These are phyloP conservation scores for Ligustrum vulgare DNA, from an alignment of 257 asterid species.

Conservation along the genomic window DNA sequence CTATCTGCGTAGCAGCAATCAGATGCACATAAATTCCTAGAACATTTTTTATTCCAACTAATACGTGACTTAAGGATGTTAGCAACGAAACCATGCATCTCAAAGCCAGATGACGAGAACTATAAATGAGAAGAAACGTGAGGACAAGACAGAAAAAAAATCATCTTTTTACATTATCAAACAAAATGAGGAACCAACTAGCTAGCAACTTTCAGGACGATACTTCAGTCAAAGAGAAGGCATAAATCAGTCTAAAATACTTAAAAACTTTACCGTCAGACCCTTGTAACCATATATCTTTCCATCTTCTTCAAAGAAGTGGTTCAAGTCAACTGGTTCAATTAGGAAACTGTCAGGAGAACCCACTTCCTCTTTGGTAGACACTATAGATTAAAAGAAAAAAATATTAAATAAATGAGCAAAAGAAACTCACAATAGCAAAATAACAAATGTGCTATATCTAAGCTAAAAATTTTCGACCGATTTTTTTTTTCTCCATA, in stretches of 20 bases:
- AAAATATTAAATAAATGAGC: background rate
- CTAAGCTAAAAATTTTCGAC: background rate
- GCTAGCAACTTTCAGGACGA: background rate
- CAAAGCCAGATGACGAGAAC: background rate
- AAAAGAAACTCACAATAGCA: conserved; percentile 9
- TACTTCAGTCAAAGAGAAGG: background rate
- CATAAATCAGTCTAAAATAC: background rate
- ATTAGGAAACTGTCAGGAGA: conserved; percentile 56
- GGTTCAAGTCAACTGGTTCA: conserved; percentile 73
- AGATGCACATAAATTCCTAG: background rate
- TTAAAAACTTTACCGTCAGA: conserved; percentile 55
- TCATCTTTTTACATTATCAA: background rate
- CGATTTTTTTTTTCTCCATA: background rate
- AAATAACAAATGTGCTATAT: conserved; percentile 4
- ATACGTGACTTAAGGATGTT: background rate
- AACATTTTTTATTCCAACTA: background rate
- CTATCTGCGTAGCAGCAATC: too few relatives aligned
- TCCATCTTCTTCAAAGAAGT: conserved; percentile 77
- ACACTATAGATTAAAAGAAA: conserved; percentile 37
- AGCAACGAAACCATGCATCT: background rate
- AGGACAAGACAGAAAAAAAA: background rate
- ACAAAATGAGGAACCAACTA: conserved; percentile 1
- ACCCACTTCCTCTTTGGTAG: conserved; percentile 71
- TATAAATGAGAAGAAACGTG: background rate
- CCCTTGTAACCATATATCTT: conserved; percentile 79